Percentiles rank a stretch among this genome's conserved stretches.
Evolutionary conservation across 176 grass and related monocot genomes (phyloP).

Genomic region (Carex kokanica): DNA sequence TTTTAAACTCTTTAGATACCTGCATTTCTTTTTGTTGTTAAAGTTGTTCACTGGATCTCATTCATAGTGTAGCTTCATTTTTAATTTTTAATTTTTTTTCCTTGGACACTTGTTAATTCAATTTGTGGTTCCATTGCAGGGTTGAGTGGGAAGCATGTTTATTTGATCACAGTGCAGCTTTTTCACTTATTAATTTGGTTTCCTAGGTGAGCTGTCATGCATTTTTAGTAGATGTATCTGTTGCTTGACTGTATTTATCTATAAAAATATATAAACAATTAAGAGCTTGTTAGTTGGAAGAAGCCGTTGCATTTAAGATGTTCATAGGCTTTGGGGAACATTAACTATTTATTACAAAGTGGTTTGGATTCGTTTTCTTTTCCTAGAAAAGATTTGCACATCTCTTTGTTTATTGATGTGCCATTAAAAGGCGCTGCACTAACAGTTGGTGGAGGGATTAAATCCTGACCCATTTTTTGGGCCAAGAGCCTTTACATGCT

Average conservation of each 20-base stretch:
- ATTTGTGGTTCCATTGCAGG: constrained; percentile 22
- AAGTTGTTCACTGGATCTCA: neutral
- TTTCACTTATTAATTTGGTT: constrained; percentile 26
- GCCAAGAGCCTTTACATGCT: constrained; percentile 3
- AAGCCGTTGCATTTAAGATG: constrained; percentile 28
- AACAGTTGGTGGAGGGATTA: neutral
- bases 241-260: constrained; percentile 30
- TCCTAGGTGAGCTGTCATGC: constrained; percentile 24
- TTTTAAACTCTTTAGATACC: neutral
- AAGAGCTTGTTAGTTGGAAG: constrained; percentile 30
- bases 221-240: constrained; percentile 20
- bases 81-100: neutral
- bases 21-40: neutral
- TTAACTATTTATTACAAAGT: constrained; percentile 31
- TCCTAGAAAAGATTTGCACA: constrained; percentile 24
- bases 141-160: constrained; percentile 29
- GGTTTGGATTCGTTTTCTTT: constrained; percentile 28
- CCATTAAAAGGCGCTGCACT: neutral
- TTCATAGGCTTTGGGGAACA: constrained; percentile 30
- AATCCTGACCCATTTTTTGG: neutral
- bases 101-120: neutral
- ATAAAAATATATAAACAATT: constrained; percentile 25
- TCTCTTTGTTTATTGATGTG: constrained; percentile 27
- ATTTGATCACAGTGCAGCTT: constrained; percentile 25
- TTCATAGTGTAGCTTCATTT: neutral